Evolutionary conservation across 257 asterid genomes (phyloP), one percentile per base, ranked within the genome.

Genomic region (Eucommia ulmoides): DNA sequence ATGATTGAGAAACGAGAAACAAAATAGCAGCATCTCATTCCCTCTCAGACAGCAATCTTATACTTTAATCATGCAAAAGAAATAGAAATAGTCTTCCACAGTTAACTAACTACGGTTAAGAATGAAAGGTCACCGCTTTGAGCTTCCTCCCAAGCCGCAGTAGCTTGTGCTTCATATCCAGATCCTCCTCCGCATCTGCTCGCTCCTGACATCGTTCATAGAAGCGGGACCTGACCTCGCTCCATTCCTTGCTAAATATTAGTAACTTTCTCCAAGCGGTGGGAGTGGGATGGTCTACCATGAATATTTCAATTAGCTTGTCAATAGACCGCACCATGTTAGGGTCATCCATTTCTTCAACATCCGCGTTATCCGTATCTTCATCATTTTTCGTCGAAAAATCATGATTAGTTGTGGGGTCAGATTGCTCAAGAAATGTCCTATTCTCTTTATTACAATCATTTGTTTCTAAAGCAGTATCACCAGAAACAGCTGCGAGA

Each of bases 261-360:
- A 91, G 60, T 42, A 86, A 67, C 66, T 75, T 79, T 73, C 93
- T 73, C 99, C 99, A 91, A 60, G 86, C 96, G 54, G 77, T 65
- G 41, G 99, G 81, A 9, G 79, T 70, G 23, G 99, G 87, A 76
- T 83, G 86, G 67, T 91, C 96, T 35, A 86, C 77, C 93, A 81
- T 57, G 66, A 91, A 91, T 35, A 91, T 88, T 47, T 68, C 82
- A 55, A 91, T 86, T 46, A 91, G 72, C 58, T 83, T 83, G 69
- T 91, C 84, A 41, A 92, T 85, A 25, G 86, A 72, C 12, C 83
- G 80, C 50, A 53, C 50, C 95, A 80, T 83, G 61, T 83, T 80
- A 33, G 50, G 52, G 25, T 68, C 81, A 65, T 70, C 83, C 67
- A 60, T 10, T 29, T 57, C 64, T 29, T 74, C 92, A 67, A 25